Base-by-base conservation (phyloP, 192 early-diverging fungal genomes). In the Coemansia asiatica region DNA sequence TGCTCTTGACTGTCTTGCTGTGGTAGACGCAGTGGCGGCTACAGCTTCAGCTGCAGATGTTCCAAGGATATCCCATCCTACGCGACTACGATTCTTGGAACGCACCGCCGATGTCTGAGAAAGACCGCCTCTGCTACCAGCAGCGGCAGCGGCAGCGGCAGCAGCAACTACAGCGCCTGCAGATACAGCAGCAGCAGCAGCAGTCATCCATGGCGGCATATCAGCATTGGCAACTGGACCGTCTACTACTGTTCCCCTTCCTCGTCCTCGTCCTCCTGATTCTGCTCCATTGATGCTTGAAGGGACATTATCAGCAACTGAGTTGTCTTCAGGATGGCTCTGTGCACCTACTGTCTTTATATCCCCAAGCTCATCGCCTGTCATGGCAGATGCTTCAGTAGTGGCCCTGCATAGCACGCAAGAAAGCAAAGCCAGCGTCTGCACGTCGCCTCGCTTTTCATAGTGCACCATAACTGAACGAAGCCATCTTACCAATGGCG, bases 361-460 rank as follows among this genome's bases (percentile, higher is more conserved):
- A 16, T 13, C 40, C 6, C 3, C 15, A 16, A 2, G 40, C 3
- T 44, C 40, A 2, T 44, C 40, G 1, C 26, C 59, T 0, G 18
- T 48, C 7, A 21, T 21, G 18, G 31, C 29, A 3, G 60, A 15
- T 13, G 48, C 50, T 46, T 66, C 65, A 29, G 57, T 18, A 4
- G 57, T n/a, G 29, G 56, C 38, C 38, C 7, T 58, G 57, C 66
- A 67, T 44, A 82, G 55, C 31, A 77, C 75, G 31, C 80, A 82
- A 10, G 80, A 26, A 8, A 82, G 54, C 57, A 82, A 56, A 22
- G 80, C 80, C 63, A 77, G 75, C 55, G 80, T 71, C 65, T 82
- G 80, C 63, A 73, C 74, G 38, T 82, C 80, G 61, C 80, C 80
- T 16, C 59, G 58, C 6, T 61, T 64, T 68, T 71, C 66, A 48